Conservation (phyloP, 1,284 basidiomycete species). For the Golubevia pallescens region DNA sequence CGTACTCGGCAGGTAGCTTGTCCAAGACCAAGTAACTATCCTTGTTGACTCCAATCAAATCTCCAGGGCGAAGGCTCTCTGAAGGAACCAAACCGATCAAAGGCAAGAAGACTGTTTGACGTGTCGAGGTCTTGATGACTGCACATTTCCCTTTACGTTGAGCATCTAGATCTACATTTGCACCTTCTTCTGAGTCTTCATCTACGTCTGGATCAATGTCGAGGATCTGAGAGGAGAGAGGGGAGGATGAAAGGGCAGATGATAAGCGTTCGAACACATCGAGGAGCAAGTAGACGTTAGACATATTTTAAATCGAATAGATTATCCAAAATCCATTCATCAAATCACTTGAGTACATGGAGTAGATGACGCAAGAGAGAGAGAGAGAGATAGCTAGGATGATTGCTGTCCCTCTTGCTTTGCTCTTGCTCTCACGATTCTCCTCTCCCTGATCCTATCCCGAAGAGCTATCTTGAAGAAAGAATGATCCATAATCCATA, state of each 20-base stretch:
- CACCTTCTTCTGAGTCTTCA: slow-evolving; percentile 81
- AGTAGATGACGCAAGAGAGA: too few relatives aligned
- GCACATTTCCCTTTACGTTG: slow-evolving; percentile 96
- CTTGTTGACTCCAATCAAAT: slow-evolving; percentile 98
- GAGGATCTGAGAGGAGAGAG: slow-evolving; percentile 75
- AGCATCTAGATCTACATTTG: slow-evolving; percentile 88
- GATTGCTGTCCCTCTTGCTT: too few relatives aligned
- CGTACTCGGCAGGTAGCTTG: slow-evolving; percentile 78
- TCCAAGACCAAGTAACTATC: slow-evolving; percentile 98
- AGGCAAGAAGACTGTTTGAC: slow-evolving; percentile 94
- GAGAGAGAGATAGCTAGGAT: too few relatives aligned
- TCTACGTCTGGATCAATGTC: slow-evolving; percentile 87
- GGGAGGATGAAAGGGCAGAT: too few relatives aligned
- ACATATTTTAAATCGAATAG: too few relatives aligned
- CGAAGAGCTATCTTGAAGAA: background rate
- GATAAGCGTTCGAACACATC: too few relatives aligned
- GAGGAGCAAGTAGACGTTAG: too few relatives aligned
- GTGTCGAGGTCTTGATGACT: slow-evolving; percentile 97
- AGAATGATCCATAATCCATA: background rate
- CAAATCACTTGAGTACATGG: too few relatives aligned
- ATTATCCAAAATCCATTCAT: too few relatives aligned
- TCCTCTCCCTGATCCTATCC: too few relatives aligned
- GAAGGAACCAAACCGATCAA: slow-evolving; percentile 95
- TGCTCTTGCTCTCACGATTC: too few relatives aligned
- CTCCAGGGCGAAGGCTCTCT: slow-evolving; percentile 84